A percentile compares a stretch with the other conserved stretches of the same genome.
Evolutionary conservation across 1,139 yeast genomes (phyloP).

Genomic region (Candida freyschussii): DNA sequence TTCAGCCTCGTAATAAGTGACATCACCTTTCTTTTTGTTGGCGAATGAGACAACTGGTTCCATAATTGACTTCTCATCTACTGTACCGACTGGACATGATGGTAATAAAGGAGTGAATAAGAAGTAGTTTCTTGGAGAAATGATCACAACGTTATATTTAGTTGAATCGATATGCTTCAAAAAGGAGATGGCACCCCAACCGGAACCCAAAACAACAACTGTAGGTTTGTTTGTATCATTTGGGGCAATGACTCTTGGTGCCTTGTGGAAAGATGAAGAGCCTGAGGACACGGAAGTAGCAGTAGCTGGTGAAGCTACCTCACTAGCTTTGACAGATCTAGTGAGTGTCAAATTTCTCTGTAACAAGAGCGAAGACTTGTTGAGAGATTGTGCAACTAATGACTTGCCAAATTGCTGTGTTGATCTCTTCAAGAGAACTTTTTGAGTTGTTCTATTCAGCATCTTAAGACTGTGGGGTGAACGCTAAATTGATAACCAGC

Average conservation of each 20-base stretch:
- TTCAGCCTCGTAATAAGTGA: constrained; percentile 86
- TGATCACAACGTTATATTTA: constrained; percentile 81
- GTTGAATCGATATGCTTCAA: constrained; percentile 84
- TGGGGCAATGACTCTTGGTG: constrained; percentile 31
- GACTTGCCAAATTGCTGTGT: constrained; percentile 9
- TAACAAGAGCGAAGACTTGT: constrained; percentile 8
- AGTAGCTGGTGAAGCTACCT: constrained; percentile 5
- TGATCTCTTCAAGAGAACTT: constrained; percentile 16
- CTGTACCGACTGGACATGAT: constrained; percentile 91
- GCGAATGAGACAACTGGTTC: constrained; percentile 82
- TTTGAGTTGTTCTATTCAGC: constrained; percentile 13
- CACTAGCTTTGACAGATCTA: constrained; percentile 7
- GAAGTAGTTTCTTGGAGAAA: constrained; percentile 92
- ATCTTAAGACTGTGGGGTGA: too few relatives aligned
- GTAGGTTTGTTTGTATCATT: constrained; percentile 30
- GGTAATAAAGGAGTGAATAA: constrained; percentile 92
- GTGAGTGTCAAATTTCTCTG: constrained; percentile 13
- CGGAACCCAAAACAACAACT: constrained; percentile 80
- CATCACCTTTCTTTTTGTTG: constrained; percentile 73
- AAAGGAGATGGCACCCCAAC: constrained; percentile 90
- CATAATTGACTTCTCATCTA: constrained; percentile 86
- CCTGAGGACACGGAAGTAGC: constrained; percentile 27
- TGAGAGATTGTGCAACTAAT: constrained; percentile 10
- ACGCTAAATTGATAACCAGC: too few relatives aligned
- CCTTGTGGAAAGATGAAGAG: constrained; percentile 35